Conservation (phyloP, 306 rosid species). For the Gynostemma pentaphyllum region DNA sequence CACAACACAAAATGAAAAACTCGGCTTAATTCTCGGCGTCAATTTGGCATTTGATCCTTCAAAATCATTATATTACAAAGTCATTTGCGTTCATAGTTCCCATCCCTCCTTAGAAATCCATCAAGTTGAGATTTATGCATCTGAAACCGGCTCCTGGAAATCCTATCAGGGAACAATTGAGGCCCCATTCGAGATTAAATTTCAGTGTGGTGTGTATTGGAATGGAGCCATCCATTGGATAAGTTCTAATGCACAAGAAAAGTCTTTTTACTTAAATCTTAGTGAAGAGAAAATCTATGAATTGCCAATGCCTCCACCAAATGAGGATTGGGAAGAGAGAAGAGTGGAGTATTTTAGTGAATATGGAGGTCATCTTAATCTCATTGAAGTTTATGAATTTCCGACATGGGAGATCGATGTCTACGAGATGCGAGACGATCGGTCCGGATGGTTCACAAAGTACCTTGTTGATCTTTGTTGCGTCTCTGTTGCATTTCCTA, state of each 20-base stretch:
- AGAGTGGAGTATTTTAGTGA: conserved; percentile 9
- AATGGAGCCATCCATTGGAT: conserved; percentile 25
- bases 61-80: conserved; percentile 13
- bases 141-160: conserved; percentile 20
- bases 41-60: conserved; percentile 22
- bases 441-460: conserved; percentile 13
- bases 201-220: conserved; percentile 20
- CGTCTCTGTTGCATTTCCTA: background rate
- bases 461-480: background rate
- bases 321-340: background rate
- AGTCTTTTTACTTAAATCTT: conserved; percentile 9
- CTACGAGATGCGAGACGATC: conserved; percentile 11
- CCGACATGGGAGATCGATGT: background rate
- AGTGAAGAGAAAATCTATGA: conserved; percentile 1
- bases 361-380: background rate
- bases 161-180: background rate
- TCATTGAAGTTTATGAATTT: background rate
- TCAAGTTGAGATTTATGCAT: conserved; percentile 22
- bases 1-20: background rate
- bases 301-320: conserved; percentile 10
- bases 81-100: conserved; percentile 12
- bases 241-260: background rate
- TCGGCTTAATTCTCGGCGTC: background rate
- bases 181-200: conserved; percentile 11
- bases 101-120: background rate